Evolutionary conservation across 768 basidiomycete genomes (phyloP).

Genomic region (Panaeolus cyanescens): DNA sequence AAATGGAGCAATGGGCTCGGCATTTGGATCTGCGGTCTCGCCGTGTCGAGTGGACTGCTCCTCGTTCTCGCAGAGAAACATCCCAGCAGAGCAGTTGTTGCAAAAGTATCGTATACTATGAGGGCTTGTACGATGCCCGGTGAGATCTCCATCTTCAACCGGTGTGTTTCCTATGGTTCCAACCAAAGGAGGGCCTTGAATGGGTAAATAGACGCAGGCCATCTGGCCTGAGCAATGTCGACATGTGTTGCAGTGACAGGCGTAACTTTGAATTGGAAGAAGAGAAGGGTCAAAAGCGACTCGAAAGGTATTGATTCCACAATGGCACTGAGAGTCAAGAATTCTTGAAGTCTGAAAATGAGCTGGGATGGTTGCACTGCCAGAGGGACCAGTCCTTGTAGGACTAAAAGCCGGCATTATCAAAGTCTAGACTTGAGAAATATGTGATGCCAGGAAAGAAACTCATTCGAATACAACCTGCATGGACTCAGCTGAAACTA

Average conservation of each 20-base stretch:
- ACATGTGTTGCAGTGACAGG: conserved; percentile 32
- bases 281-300: conserved; percentile 20
- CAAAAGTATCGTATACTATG: conserved; percentile 29
- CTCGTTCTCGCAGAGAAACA: conserved; percentile 18
- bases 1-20: not conserved
- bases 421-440: not conserved
- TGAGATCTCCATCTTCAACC: not conserved
- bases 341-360: not conserved
- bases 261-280: conserved; percentile 22
- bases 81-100: conserved; percentile 26
- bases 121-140: conserved; percentile 18
- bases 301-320: conserved; percentile 26
- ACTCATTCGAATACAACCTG: too few relatives aligned
- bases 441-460: too few relatives aligned
- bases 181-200: conserved; percentile 22
- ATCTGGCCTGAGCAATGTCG: conserved; percentile 30
- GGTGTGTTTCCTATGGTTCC: not conserved
- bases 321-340: conserved; percentile 21
- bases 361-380: not conserved
- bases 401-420: not conserved
- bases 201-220: conserved; percentile 18
- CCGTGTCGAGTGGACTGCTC: conserved; percentile 5
- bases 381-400: not conserved
- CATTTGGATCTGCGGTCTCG: not conserved
- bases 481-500: too few relatives aligned